These are phyloP conservation scores for Fusarium pseudograminearum DNA, from an alignment of 2,329 filamentous ascomycete species.

Conservation along the genomic window DNA sequence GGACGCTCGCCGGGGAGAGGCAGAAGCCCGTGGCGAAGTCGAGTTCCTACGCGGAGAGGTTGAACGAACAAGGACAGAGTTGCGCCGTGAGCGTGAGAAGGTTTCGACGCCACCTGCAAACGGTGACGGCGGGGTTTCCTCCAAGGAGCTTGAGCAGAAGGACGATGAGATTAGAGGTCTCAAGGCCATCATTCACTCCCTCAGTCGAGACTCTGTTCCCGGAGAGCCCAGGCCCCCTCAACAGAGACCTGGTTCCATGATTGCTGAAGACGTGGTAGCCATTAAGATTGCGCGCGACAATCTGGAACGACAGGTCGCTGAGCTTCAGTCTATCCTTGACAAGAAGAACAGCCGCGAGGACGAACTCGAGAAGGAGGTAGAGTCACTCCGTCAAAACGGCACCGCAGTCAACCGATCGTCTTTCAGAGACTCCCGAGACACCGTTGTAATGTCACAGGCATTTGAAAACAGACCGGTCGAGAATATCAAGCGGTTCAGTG, in stretches of 20 bases:
- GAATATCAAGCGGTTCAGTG: constrained; percentile 63
- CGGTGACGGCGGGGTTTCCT: constrained; percentile 61
- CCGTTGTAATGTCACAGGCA: constrained; percentile 68
- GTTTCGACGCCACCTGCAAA: constrained; percentile 54
- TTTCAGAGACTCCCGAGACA: constrained; percentile 74
- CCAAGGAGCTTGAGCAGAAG: constrained; percentile 89
- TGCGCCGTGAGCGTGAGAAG: constrained; percentile 89
- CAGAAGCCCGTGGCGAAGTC: constrained; percentile 93
- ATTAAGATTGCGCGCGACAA: constrained; percentile 65
- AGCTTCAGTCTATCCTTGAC: constrained; percentile 79
- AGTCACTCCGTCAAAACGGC: constrained; percentile 67
- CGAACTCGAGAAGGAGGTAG: constrained; percentile 86
- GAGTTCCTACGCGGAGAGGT: constrained; percentile 96
- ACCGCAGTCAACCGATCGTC: constrained; percentile 64
- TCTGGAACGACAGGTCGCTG: constrained; percentile 82
- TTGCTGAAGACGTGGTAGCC: constrained; percentile 49
- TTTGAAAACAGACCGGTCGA: constrained; percentile 61
- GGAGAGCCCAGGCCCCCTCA: constrained; percentile 50
- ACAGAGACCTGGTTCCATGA: constrained; percentile 52
- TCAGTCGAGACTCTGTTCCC: constrained; percentile 80
- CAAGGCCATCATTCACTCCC: constrained; percentile 96
- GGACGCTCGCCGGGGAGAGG: constrained; percentile 92
- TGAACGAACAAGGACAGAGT: constrained; percentile 87
- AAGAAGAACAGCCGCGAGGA: constrained; percentile 81
- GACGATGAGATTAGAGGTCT: constrained; percentile 97